Evolutionary conservation across 495 filamentous ascomycete genomes (phyloP), one percentile per base, ranked within the genome.

Genomic region (Talaromyces thailandensis): DNA sequence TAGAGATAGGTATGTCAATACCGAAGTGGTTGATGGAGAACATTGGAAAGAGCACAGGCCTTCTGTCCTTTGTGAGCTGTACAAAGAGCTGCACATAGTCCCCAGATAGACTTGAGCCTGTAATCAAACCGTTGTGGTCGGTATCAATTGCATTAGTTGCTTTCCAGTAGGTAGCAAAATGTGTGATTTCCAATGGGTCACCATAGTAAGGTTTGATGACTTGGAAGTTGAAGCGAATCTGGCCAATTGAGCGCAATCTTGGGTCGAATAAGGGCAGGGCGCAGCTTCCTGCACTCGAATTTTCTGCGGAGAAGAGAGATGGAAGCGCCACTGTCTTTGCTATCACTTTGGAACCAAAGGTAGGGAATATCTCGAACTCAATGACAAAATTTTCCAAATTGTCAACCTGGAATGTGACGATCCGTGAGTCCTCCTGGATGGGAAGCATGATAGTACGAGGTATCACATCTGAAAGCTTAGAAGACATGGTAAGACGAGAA

Each of bases 141-240:
- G 85, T 84, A 68, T 96, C 91, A 50, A 92, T 77, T 63, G 95
- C 91, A 68, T 90, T 96, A 4, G 95, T 98, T 1, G 93, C 93
- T 75, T 96, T 98, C 94, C 94, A 98, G 74, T 98, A 98, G 3
- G 94, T 98, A 60, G 96, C 94, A 70, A 98, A 98, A 66, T 96
- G 90, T 1, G 93, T 95, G 59, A 98, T 96, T 71, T 98, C 95
- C 40, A 98, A 76, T 2, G 95, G 91, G 64, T 88, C 87, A n/a
- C 95, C 93, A 64, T 86, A 86, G 74, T 97, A 98, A 2, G 94
- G 93, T 70, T 96, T 96, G 69, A 98, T 96, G 35, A 98, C 89
- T 71, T 97, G 93, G 65, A 88, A 96, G 64, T 90, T 86, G 79
- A 98, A 98, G 58, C 81, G 90, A 63, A 98, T 89, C 68, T 95